phyloP scores from a whole-genome alignment of 768 basidiomycete species.

The Cystobasidium tubakii region DNA sequence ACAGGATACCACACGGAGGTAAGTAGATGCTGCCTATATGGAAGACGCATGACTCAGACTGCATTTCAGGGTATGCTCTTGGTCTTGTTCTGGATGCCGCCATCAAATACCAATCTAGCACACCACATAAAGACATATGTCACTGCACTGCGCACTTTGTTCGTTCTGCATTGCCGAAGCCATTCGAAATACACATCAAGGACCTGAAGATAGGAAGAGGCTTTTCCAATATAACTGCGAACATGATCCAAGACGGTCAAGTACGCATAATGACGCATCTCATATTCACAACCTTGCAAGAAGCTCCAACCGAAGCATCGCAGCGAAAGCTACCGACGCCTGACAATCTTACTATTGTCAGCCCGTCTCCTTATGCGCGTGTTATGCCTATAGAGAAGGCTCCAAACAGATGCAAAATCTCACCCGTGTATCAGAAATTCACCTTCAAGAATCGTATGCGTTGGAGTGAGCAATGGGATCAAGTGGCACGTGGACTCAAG shows the following conservation, averaged over 20 bases:
- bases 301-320: constrained; percentile 7
- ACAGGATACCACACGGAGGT: constrained; percentile 34
- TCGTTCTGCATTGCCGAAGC: constrained; percentile 27
- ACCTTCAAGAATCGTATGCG: constrained; percentile 19
- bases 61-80: constrained; percentile 16
- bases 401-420: neutral
- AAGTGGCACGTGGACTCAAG: neutral
- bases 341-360: constrained; percentile 12
- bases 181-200: constrained; percentile 25
- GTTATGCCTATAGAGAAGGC: constrained; percentile 4
- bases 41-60: neutral
- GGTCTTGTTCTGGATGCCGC: constrained; percentile 34
- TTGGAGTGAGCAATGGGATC: constrained; percentile 22
- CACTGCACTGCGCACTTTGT: constrained; percentile 34
- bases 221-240: constrained; percentile 26
- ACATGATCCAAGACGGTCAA: constrained; percentile 25
- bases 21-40: neutral
- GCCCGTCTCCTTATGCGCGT: constrained; percentile 15
- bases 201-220: constrained; percentile 17
- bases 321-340: constrained; percentile 29
- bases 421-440: constrained; percentile 20
- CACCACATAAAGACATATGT: constrained; percentile 18
- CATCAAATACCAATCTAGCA: constrained; percentile 14
- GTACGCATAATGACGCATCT: constrained; percentile 30
- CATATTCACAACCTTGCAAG: constrained; percentile 27